Percentiles rank a stretch among this genome's conserved stretches.
Conservation (phyloP, 306 rosid genomes). For the Glycine latifolia region DNA sequence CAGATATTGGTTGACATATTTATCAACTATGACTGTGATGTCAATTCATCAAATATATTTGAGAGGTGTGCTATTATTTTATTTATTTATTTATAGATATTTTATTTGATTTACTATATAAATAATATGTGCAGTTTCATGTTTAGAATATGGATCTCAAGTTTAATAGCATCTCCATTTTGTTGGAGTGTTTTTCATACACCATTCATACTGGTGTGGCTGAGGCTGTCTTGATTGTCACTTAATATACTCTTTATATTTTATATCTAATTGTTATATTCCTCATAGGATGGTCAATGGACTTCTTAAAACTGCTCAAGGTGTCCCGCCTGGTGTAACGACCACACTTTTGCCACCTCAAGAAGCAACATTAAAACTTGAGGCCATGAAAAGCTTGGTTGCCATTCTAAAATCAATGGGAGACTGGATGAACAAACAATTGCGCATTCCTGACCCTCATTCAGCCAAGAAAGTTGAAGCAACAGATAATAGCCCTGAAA, state of each 20-base stretch:
- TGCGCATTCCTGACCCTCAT: constrained; percentile 89
- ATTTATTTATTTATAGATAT: constrained; percentile 10
- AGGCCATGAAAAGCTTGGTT: constrained; percentile 95
- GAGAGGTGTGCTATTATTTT: constrained; percentile 77
- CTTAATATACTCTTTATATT: constrained; percentile 34
- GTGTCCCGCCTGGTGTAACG: constrained; percentile 92
- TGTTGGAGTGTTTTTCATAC: constrained; percentile 19
- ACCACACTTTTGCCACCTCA: constrained; percentile 94
- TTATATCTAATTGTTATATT: constrained; percentile 37
- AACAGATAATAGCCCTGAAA: constrained; percentile 60
- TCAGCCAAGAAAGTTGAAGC: constrained; percentile 71
- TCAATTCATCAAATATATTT: constrained; percentile 98
- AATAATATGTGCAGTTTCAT: constrained; percentile 7
- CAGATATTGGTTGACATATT: constrained; percentile 98
- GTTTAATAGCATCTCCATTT: constrained; percentile 25
- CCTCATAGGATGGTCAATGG: constrained; percentile 96
- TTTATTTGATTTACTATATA: constrained; percentile 27
- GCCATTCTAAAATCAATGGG: constrained; percentile 87
- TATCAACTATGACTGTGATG: constrained; percentile 97
- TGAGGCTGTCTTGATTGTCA: constrained; percentile 41
- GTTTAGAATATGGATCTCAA: constrained; percentile 39
- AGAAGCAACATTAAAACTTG: constrained; percentile 86
- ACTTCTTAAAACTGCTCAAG: constrained; percentile 99
- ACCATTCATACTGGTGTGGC: constrained; percentile 8
- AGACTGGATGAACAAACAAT: constrained; percentile 93